These are phyloP conservation scores for Sclerotinia glacialis DNA, from an alignment of 2,329 filamentous ascomycete genomes.

Conservation along the genomic window DNA sequence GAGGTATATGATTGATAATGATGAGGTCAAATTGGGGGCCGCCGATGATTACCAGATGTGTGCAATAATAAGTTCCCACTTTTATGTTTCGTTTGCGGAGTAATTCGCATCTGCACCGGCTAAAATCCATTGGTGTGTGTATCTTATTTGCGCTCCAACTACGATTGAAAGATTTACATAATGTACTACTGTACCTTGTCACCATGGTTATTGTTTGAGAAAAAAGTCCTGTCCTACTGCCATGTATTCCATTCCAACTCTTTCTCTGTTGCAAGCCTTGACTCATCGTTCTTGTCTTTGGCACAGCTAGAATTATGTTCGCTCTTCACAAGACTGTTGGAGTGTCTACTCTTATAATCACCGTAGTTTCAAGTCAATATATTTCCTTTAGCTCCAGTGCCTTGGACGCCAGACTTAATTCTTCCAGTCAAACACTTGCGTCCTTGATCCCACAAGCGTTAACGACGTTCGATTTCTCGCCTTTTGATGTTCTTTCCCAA, in stretches of 20 bases:
- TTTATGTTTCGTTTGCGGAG: background rate
- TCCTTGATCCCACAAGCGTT: slow-evolving; percentile 45
- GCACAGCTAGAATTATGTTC: background rate
- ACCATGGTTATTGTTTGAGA: background rate
- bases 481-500: slow-evolving; percentile 48
- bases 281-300: background rate
- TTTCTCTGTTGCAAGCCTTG: background rate
- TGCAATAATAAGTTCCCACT: background rate
- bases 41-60: background rate
- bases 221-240: background rate
- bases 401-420: slow-evolving; percentile 45
- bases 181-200: background rate
- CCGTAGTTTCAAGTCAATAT: slow-evolving; percentile 15
- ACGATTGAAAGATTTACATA: background rate
- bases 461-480: slow-evolving; percentile 53
- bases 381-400: slow-evolving; percentile 29
- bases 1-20: too few relatives aligned
- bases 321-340: background rate
- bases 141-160: background rate
- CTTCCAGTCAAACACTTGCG: slow-evolving; percentile 48
- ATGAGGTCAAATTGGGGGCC: too few relatives aligned
- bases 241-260: background rate
- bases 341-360: background rate
- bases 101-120: background rate
- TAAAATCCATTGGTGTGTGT: background rate